phyloP scores from a whole-genome alignment of 306 rosid species.

The Acacia acuminata region DNA sequence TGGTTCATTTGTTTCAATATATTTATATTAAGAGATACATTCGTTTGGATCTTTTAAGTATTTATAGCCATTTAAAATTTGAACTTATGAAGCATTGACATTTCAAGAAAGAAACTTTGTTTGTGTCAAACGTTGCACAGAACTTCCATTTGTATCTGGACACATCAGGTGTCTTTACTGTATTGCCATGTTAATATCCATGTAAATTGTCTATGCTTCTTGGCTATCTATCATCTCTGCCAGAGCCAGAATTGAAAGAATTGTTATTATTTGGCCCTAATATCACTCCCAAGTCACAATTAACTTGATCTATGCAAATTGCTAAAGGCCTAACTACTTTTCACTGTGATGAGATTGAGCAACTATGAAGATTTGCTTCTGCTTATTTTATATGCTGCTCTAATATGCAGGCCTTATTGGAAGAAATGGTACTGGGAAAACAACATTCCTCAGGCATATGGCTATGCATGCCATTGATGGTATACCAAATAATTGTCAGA shows the following conservation, averaged over 20 bases:
- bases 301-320: not conserved
- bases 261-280: not conserved
- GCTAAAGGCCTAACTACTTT: not conserved
- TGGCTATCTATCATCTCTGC: not conserved
- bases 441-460: slow-evolving; percentile 96
- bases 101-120: not conserved
- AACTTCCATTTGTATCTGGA: not conserved
- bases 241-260: not conserved
- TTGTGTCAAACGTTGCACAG: not conserved
- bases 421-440: slow-evolving; percentile 96
- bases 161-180: not conserved
- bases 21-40: not conserved
- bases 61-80: not conserved
- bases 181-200: not conserved
- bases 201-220: not conserved
- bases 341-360: not conserved
- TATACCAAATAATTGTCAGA: slow-evolving; percentile 88
- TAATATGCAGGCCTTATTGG: slow-evolving; percentile 78
- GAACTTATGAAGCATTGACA: not conserved
- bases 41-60: not conserved
- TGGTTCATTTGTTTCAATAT: not conserved
- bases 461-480: slow-evolving; percentile 99
- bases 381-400: slow-evolving; percentile 1
- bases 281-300: not conserved
- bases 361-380: not conserved